Conservation (phyloP, 73 alveolate genomes). For the Halteria grandinella region DNA sequence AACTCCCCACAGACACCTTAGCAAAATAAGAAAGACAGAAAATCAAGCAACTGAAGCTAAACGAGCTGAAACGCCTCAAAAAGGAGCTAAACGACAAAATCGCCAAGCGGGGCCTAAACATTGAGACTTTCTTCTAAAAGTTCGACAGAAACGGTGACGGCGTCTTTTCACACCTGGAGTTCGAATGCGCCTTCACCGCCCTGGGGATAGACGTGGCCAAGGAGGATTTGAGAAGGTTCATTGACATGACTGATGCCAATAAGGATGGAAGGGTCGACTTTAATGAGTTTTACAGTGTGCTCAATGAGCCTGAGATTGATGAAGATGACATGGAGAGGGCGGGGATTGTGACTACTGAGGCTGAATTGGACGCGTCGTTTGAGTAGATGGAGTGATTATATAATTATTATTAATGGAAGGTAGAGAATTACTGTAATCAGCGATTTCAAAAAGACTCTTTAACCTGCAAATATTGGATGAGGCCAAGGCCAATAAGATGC, state of each 20-base stretch:
- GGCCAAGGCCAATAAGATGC: too few relatives aligned
- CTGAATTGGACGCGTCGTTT: background rate
- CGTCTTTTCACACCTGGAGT: slow-evolving; percentile 53
- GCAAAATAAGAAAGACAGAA: slow-evolving; percentile 16
- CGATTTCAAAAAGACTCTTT: too few relatives aligned
- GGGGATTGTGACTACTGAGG: too few relatives aligned
- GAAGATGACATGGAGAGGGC: too few relatives aligned
- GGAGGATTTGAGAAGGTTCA: slow-evolving; percentile 32
- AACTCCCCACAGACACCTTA: background rate
- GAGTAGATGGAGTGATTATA: too few relatives aligned
- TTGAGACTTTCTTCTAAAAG: slow-evolving; percentile 17
- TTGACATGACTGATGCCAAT: slow-evolving; percentile 44
- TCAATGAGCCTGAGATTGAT: too few relatives aligned
- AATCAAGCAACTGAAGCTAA: background rate
- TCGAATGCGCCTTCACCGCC: slow-evolving; percentile 52
- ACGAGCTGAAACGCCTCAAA: slow-evolving; percentile 26
- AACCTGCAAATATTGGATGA: too few relatives aligned
- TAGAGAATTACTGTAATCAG: too few relatives aligned
- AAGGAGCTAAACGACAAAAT: slow-evolving; percentile 6
- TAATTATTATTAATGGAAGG: too few relatives aligned
- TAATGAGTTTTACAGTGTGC: slow-evolving; percentile 45
- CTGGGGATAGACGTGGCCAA: slow-evolving; percentile 44
- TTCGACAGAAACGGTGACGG: slow-evolving; percentile 65
- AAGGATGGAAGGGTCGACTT: slow-evolving; percentile 65
- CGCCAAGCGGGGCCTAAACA: slow-evolving; percentile 17